phyloP scores from a whole-genome alignment of 176 grass and related monocot species.

The Oryza glumipatula region DNA sequence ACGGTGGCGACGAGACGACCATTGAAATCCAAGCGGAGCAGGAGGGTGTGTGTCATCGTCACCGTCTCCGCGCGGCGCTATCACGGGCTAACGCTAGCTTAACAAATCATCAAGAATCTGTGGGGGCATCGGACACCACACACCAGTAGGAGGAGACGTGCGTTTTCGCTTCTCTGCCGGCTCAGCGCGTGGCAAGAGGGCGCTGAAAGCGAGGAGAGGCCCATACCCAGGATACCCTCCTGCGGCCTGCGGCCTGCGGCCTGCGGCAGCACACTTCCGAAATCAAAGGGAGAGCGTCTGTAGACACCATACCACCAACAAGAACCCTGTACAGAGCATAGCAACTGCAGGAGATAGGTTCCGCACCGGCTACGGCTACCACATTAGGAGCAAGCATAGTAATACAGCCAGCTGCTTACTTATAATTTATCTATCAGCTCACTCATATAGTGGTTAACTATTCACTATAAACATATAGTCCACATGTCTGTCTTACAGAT shows the following conservation, averaged over 20 bases:
- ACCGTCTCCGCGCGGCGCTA: not conserved
- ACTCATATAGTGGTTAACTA: no score
- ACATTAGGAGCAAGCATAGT: no score
- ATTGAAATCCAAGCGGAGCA: no score
- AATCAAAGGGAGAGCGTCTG: not conserved
- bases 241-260: not conserved
- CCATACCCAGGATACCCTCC: not conserved
- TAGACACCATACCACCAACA: not conserved
- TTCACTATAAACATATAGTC: no score
- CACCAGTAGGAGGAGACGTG: slow-evolving; percentile 10
- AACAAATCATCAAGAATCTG: slow-evolving; percentile 7
- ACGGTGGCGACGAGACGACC: not conserved
- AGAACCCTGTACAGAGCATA: not conserved
- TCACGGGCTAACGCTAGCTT: not conserved
- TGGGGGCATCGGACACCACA: not conserved
- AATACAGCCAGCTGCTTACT: no score
- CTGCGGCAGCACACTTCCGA: not conserved
- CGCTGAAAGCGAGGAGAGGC: slow-evolving; percentile 29
- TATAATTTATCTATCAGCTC: no score
- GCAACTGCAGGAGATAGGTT: not conserved
- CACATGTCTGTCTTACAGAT: no score
- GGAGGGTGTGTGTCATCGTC: no score
- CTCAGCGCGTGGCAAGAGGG: slow-evolving; percentile 3
- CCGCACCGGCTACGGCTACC: not conserved
- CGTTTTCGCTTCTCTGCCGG: slow-evolving; percentile 19